These are phyloP conservation scores for Solanum sejunctum DNA, from an alignment of 257 asterid species.

Conservation along the genomic window DNA sequence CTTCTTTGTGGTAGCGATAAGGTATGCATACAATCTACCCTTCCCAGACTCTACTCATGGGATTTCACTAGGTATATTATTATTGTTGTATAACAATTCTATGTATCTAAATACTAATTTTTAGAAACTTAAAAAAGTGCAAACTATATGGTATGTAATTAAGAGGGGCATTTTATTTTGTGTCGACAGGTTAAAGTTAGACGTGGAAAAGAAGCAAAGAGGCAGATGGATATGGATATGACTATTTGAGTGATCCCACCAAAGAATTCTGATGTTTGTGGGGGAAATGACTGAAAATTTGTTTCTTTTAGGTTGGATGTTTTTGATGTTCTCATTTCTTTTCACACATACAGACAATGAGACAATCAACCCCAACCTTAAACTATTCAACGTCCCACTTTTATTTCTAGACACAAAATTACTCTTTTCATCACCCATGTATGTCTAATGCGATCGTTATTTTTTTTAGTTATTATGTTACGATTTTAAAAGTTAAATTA, in stretches of 20 bases:
- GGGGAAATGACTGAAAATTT: background rate
- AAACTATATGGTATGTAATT: too few relatives aligned
- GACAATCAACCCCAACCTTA: background rate
- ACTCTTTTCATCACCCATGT: background rate
- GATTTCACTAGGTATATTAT: too few relatives aligned
- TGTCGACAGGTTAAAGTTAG: conserved; percentile 4
- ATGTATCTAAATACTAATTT: too few relatives aligned
- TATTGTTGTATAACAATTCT: too few relatives aligned
- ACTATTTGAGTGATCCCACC: background rate
- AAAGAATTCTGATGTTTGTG: background rate
- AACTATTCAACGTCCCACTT: background rate
- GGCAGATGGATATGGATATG: background rate
- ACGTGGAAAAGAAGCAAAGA: conserved; percentile 31
- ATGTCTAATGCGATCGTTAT: too few relatives aligned
- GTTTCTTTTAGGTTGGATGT: background rate
- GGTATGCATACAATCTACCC: too few relatives aligned
- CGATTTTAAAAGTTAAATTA: too few relatives aligned
- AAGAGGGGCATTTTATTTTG: background rate
- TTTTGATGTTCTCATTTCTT: background rate
- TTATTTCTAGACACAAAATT: background rate
- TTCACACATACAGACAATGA: background rate
- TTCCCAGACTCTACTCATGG: too few relatives aligned
- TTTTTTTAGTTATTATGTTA: too few relatives aligned
- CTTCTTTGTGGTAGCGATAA: too few relatives aligned
- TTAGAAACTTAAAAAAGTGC: too few relatives aligned